Percentiles rank a stretch among this genome's conserved stretches.
Evolutionary conservation across 2,329 filamentous ascomycete species (phyloP).

Genomic region (Stylonectria norvegica): DNA sequence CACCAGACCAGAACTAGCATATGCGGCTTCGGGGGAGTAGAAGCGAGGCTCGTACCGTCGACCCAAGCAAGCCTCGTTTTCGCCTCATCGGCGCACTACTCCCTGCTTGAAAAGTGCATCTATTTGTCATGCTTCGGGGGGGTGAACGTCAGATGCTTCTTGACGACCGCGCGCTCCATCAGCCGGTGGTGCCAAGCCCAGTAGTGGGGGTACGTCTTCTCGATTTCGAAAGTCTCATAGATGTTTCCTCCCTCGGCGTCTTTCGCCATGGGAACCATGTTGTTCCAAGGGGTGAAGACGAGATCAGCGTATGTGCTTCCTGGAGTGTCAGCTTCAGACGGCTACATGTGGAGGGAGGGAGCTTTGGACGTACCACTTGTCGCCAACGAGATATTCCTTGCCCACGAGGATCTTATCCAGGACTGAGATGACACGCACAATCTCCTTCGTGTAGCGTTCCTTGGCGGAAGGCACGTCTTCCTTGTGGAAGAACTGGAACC

Average conservation of each 20-base stretch:
- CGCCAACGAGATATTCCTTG: constrained; percentile 35
- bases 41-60: too few species aligned
- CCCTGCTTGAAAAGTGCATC: too few species aligned
- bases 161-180: constrained; percentile 29
- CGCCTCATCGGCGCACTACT: too few species aligned
- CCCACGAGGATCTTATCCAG: constrained; percentile 32
- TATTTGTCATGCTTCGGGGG: too few species aligned
- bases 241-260: constrained; percentile 13
- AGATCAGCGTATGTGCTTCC: constrained; percentile 34
- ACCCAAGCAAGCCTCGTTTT: too few species aligned
- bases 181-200: constrained; percentile 34
- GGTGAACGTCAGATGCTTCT: constrained; percentile 23
- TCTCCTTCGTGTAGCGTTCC: constrained; percentile 31
- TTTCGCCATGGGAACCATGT: constrained; percentile 8
- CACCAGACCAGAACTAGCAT: too few species aligned
- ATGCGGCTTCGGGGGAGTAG: too few species aligned
- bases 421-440: constrained; percentile 30
- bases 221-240: constrained; percentile 24
- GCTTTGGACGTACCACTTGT: constrained; percentile 28
- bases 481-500: constrained; percentile 30
- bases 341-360: background rate
- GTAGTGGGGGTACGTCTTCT: constrained; percentile 35
- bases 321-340: background rate
- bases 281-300: constrained; percentile 32
- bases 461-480: constrained; percentile 29